Evolutionary conservation across 2,329 filamentous ascomycete species (phyloP).

Genomic region (Coniochaeta prunicola): DNA sequence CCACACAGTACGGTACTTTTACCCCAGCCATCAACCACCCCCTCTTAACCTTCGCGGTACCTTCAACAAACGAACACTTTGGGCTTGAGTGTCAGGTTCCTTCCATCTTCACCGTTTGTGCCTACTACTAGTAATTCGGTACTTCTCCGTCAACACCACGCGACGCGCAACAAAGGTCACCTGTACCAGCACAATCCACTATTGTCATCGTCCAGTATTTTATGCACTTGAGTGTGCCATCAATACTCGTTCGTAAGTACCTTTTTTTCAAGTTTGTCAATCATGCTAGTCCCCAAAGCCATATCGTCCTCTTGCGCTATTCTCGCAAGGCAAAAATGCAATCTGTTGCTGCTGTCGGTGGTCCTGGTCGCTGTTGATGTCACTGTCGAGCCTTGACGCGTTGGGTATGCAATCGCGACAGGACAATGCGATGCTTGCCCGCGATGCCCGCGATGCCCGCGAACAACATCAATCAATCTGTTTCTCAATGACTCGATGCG

Average conservation of each 20-base stretch:
- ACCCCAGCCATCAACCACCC: not conserved
- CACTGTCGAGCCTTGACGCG: not conserved
- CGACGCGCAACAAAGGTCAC: slow-evolving; percentile 12
- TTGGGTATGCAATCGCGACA: not conserved
- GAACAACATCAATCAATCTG: not conserved
- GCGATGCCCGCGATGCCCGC: not conserved
- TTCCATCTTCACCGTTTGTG: not conserved
- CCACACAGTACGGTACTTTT: not conserved
- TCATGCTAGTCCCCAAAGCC: not conserved
- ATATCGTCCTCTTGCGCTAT: not conserved
- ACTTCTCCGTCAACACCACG: not conserved
- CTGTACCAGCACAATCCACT: slow-evolving; percentile 14
- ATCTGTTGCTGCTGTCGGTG: not conserved
- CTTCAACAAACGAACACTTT: not conserved
- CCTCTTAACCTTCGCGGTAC: not conserved
- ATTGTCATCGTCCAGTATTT: slow-evolving; percentile 9
- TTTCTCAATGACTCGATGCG: not conserved
- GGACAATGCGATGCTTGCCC: not conserved
- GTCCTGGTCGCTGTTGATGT: not conserved
- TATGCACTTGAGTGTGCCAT: slow-evolving; percentile 10
- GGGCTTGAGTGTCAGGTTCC: not conserved
- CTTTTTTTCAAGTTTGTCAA: slow-evolving; percentile 2
- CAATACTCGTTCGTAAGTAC: slow-evolving; percentile 14
- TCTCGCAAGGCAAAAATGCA: not conserved
- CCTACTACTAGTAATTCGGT: not conserved